Percentiles rank a stretch among this genome's conserved stretches.
These are phyloP conservation scores for Dryadomyces quercivorus DNA, from an alignment of 2,329 filamentous ascomycete genomes.

Conservation along the genomic window DNA sequence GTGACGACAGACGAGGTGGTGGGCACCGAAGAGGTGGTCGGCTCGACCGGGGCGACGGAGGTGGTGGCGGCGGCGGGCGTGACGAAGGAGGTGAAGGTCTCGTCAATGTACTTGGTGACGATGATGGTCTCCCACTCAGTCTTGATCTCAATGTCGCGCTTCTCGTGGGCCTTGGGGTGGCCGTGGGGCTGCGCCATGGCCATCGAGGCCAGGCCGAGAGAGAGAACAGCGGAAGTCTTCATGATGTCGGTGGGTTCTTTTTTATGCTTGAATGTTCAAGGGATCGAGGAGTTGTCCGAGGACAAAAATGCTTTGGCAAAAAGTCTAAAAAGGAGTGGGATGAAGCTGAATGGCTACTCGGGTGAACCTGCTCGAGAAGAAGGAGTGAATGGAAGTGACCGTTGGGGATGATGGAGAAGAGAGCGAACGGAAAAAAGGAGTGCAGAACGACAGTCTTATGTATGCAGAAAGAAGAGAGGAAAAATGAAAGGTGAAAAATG, in stretches of 20 bases:
- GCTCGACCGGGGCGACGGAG: neutral
- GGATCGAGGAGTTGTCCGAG: neutral
- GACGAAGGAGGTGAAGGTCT: slow-evolving; percentile 33
- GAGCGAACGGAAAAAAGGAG: too few species aligned
- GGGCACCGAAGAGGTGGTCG: too few species aligned
- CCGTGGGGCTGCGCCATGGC: slow-evolving; percentile 38
- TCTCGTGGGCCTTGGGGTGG: slow-evolving; percentile 24
- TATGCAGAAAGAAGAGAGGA: neutral
- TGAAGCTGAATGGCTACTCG: neutral
- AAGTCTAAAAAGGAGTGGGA: neutral
- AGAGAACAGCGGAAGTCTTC: slow-evolving; percentile 28
- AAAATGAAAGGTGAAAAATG: slow-evolving; percentile 1
- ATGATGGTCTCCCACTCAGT: slow-evolving; percentile 39
- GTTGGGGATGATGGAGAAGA: neutral
- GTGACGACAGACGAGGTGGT: neutral
- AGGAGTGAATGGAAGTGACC: slow-evolving; percentile 3
- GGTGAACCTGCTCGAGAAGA: neutral
- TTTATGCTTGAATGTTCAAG: too few species aligned
- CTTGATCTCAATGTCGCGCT: slow-evolving; percentile 28
- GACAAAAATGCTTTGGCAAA: neutral
- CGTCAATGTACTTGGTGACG: slow-evolving; percentile 36
- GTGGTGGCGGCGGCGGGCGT: slow-evolving; percentile 3
- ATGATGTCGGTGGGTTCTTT: slow-evolving; percentile 18
- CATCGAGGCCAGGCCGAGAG: slow-evolving; percentile 26
- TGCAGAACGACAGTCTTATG: too few species aligned